A percentile compares a stretch with the other conserved stretches of the same genome.
phyloP scores from a whole-genome alignment of 345 rosid genomes.

The Corchorus capsularis region DNA sequence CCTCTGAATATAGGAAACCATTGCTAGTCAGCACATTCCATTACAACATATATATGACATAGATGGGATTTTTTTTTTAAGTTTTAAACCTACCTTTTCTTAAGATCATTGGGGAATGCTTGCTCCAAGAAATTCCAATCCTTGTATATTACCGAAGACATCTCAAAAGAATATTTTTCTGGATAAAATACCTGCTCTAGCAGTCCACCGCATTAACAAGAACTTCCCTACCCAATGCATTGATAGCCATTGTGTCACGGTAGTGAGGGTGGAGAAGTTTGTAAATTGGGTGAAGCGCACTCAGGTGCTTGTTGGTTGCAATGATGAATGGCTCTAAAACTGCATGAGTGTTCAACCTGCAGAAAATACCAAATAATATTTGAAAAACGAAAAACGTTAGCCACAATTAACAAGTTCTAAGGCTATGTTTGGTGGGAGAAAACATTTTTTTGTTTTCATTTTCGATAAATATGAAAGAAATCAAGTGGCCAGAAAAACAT shows the following conservation, averaged over 20 bases:
- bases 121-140: slow-evolving; percentile 66
- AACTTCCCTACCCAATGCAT: slow-evolving; percentile 73
- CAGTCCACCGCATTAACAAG: slow-evolving; percentile 72
- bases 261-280: slow-evolving; percentile 87
- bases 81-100: slow-evolving; percentile 10
- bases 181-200: slow-evolving; percentile 53
- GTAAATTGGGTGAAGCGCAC: slow-evolving; percentile 77
- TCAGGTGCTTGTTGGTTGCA: slow-evolving; percentile 71
- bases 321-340: slow-evolving; percentile 80
- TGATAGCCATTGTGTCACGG: slow-evolving; percentile 83
- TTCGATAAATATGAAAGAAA: too few relatives aligned
- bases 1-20: slow-evolving; percentile 54
- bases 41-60: not conserved
- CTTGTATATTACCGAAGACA: slow-evolving; percentile 53
- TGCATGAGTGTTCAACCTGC: slow-evolving; percentile 81
- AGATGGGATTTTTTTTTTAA: not conserved
- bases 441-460: too few relatives aligned
- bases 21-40: too few relatives aligned
- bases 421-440: too few relatives aligned
- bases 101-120: slow-evolving; percentile 60
- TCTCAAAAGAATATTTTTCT: slow-evolving; percentile 44
- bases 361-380: not conserved
- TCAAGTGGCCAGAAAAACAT: too few relatives aligned
- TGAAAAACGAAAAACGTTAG: not conserved
- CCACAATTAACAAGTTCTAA: not conserved